Evolutionary conservation across 2,329 filamentous ascomycete species (phyloP).

Genomic region (Lasiodiplodia hormozganensis): DNA sequence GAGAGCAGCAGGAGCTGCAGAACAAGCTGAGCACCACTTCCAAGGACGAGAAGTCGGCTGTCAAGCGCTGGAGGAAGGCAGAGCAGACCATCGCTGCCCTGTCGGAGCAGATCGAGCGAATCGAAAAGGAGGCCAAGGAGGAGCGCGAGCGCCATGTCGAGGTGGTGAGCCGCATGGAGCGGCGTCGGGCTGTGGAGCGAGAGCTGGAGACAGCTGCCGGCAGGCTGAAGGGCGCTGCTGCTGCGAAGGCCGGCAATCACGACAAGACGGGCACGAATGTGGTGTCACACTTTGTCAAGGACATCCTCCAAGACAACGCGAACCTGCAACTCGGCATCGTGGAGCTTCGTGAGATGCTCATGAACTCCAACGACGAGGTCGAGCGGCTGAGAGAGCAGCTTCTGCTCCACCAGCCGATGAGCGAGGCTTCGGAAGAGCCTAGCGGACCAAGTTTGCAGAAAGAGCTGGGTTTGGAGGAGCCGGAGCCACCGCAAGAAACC

Average conservation of each 20-base stretch:
- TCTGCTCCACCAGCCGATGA: constrained; percentile 74
- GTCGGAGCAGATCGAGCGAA: constrained; percentile 85
- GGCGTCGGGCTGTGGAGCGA: constrained; percentile 79
- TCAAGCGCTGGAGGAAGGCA: constrained; percentile 84
- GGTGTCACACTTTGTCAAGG: constrained; percentile 95
- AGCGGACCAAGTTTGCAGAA: constrained; percentile 67
- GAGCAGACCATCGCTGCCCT: constrained; percentile 79
- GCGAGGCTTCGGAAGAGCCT: constrained; percentile 44
- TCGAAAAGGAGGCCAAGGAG: constrained; percentile 81
- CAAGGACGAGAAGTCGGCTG: constrained; percentile 78
- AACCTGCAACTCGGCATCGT: constrained; percentile 91
- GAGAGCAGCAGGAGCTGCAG: constrained; percentile 78
- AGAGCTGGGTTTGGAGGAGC: constrained; percentile 65
- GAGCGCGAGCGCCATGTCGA: constrained; percentile 84
- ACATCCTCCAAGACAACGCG: constrained; percentile 93
- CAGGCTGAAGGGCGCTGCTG: constrained; percentile 81
- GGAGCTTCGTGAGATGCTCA: constrained; percentile 87
- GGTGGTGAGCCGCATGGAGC: constrained; percentile 81
- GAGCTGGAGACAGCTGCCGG: constrained; percentile 82
- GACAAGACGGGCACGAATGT: constrained; percentile 69
- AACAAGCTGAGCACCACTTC: constrained; percentile 70
- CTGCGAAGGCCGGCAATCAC: constrained; percentile 68
- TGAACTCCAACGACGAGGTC: constrained; percentile 93
- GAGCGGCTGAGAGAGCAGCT: constrained; percentile 85
- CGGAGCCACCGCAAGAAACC: constrained; percentile 20